These are phyloP conservation scores for Arachnomyces sp. DNA, from an alignment of 2,329 filamentous ascomycete genomes.

Conservation along the genomic window DNA sequence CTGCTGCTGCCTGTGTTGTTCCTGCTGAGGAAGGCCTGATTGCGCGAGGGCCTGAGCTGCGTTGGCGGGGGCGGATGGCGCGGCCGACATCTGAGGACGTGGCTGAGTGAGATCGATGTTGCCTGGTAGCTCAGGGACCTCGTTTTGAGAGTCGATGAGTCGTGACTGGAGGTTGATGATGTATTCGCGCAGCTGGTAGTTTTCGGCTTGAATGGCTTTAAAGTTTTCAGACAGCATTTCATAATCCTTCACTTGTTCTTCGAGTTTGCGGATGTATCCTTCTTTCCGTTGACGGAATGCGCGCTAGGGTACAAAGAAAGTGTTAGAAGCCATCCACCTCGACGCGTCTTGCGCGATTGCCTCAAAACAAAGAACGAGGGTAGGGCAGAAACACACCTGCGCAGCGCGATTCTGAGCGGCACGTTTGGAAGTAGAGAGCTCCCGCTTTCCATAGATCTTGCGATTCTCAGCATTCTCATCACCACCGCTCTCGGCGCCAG, in stretches of 20 bases:
- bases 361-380: neutral
- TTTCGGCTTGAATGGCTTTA: conserved; percentile 77
- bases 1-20: conserved; percentile 17
- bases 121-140: conserved; percentile 73
- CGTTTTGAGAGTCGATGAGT: conserved; percentile 72
- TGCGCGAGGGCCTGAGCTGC: conserved; percentile 11
- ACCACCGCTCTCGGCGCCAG: conserved; percentile 34
- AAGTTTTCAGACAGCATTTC: conserved; percentile 65
- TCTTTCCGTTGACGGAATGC: conserved; percentile 97
- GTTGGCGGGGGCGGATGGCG: conserved; percentile 15
- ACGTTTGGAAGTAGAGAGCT: conserved; percentile 89
- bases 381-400: conserved; percentile 57
- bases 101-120: conserved; percentile 63
- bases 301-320: conserved; percentile 48
- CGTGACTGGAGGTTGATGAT: conserved; percentile 82
- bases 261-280: conserved; percentile 94
- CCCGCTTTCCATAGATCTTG: conserved; percentile 68
- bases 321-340: neutral
- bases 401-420: conserved; percentile 94
- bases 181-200: conserved; percentile 85
- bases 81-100: conserved; percentile 30
- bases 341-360: too few species aligned
- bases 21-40: conserved; percentile 16
- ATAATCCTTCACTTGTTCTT: conserved; percentile 82
- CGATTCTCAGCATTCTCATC: conserved; percentile 47